Evolutionary conservation across 1,284 basidiomycete species (phyloP), one percentile per base, ranked within the genome.

Genomic region (Mycena citricolor): DNA sequence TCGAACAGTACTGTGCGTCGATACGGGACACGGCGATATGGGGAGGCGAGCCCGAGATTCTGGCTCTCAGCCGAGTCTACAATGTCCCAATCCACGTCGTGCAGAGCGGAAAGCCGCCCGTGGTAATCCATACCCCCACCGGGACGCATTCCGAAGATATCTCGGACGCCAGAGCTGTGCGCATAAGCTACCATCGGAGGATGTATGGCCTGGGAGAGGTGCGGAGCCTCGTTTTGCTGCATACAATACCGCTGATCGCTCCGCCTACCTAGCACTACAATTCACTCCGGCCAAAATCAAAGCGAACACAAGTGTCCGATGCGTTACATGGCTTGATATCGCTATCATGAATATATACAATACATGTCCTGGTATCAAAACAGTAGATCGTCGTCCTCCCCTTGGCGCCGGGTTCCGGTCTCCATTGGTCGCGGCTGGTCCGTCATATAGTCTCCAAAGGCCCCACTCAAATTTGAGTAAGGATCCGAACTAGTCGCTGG

Each of bases 31-130:
- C 93, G 8, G 89, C 83, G 8, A 79, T 85, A 24, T 99, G 97
- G 97, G 97, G 97, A 34, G 97, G 97, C 28, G 93, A 99, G 66
- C 94, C 94, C 2, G 97, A 99, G 74, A 94, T 99, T 34, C 73
- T 91, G 55, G 97, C 97, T 0, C 71, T 99, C 8, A 86, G 87
- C 57, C 76, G 86, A 42, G 83, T 84, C n/a, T 97, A 83, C 64
- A 73, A 81, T 41, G 72, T 94, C 21, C 89, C 93, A 0, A 95
- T 99, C 44, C 86, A 97, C 63, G 89, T 99, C 42, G 76, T 98
- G 14, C 97, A 99, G 62, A 79, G 81, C 2, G 86, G 86, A 0
- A 74, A 74, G 23, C 95, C 94, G 1, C 74, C 83, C 1, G 73
- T 98, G 20, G 93, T 97, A 8, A 79, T 87, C 5, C 94, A 97